A percentile compares a stretch with the other conserved stretches of the same genome.
Conservation (phyloP, 2,329 filamentous ascomycete genomes). For the Chaetomiaceae sp. region DNA sequence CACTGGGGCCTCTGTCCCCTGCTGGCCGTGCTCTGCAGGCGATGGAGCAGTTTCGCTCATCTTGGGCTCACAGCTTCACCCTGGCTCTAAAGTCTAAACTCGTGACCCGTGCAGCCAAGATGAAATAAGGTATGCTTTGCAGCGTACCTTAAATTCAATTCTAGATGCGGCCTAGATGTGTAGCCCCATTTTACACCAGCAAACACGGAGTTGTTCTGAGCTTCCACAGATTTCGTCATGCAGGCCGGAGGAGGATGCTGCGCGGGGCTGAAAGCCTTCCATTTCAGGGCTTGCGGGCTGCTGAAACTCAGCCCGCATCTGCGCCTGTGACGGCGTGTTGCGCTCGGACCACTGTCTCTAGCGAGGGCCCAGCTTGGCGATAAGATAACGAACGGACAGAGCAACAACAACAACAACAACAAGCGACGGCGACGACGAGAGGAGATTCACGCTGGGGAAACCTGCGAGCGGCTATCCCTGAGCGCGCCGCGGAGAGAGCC, state of each 20-base stretch:
- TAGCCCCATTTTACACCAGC: too few relatives aligned
- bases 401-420: not conserved
- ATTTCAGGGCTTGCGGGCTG: not conserved
- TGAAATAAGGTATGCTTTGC: too few relatives aligned
- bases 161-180: too few relatives aligned
- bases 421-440: too few relatives aligned
- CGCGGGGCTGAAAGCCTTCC: not conserved
- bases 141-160: too few relatives aligned
- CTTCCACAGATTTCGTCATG: not conserved
- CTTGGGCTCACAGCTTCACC: too few relatives aligned
- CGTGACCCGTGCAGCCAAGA: too few relatives aligned
- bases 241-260: not conserved
- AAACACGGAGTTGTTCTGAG: not conserved
- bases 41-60: constrained; percentile 16
- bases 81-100: too few relatives aligned
- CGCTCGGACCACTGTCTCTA: constrained; percentile 1
- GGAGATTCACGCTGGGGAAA: too few relatives aligned
- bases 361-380: constrained; percentile 2
- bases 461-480: too few relatives aligned
- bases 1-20: constrained; percentile 31
- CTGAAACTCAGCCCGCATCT: not conserved
- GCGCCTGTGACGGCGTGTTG: not conserved
- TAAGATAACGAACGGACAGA: constrained; percentile 11
- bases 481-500: too few relatives aligned
- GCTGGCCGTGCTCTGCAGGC: constrained; percentile 4